phyloP scores from a whole-genome alignment of 208 protist genomes.

The Leishmania gerbilli region DNA sequence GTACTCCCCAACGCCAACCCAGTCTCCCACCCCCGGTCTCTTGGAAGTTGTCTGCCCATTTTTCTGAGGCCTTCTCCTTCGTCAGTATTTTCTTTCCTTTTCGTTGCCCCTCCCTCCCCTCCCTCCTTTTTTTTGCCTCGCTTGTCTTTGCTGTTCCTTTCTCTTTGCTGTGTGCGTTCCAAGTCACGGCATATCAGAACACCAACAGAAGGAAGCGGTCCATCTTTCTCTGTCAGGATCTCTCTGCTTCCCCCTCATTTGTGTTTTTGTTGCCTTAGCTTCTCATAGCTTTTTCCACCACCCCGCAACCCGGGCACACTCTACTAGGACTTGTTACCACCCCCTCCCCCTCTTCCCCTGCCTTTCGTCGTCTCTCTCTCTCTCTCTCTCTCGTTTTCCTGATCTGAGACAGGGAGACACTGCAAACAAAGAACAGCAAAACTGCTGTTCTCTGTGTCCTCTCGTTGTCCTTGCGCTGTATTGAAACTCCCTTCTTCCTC shows the following conservation, averaged over 20 bases:
- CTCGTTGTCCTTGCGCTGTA: background rate
- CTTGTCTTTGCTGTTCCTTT: background rate
- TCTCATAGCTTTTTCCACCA: background rate
- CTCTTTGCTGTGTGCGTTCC: background rate
- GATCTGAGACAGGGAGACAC: background rate
- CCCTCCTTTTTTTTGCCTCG: background rate
- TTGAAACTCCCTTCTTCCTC: background rate
- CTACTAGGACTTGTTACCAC: background rate
- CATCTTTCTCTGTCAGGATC: background rate
- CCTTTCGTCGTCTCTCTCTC: background rate
- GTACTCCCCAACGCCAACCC: background rate
- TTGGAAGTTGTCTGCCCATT: background rate
- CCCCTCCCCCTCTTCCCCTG: background rate
- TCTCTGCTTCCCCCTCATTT: background rate
- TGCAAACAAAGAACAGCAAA: background rate
- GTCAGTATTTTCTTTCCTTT: background rate
- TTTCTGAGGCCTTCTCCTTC: background rate
- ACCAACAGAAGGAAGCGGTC: background rate
- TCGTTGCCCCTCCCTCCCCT: too few relatives aligned
- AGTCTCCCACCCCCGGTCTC: background rate
- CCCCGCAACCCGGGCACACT: background rate
- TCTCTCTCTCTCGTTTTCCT: background rate
- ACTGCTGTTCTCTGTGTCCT: background rate
- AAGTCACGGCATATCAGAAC: background rate
- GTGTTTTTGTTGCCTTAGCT: background rate